Conservation (phyloP, 495 filamentous ascomycete species). For the Penicillium herquei region DNA sequence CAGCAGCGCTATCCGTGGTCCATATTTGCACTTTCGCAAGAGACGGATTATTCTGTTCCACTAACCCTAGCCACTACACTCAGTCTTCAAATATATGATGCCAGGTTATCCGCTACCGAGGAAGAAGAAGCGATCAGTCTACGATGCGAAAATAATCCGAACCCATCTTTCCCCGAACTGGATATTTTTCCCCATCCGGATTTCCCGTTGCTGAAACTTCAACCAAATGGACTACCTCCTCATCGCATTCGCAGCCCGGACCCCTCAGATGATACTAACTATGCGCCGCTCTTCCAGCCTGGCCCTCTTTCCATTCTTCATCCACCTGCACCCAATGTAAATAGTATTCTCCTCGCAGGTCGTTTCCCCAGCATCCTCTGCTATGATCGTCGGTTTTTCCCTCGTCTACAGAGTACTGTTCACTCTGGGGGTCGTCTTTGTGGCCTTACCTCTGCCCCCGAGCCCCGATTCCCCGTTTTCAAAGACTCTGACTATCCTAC, state of each 20-base stretch:
- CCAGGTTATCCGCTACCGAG: slow-evolving; percentile 49
- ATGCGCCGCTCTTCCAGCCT: slow-evolving; percentile 76
- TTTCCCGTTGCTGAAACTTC: slow-evolving; percentile 39
- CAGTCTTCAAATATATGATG: slow-evolving; percentile 82
- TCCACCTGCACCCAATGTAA: slow-evolving; percentile 54
- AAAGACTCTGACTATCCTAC: slow-evolving; percentile 50
- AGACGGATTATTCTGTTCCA: slow-evolving; percentile 64
- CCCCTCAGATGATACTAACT: slow-evolving; percentile 45
- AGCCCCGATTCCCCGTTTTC: slow-evolving; percentile 51
- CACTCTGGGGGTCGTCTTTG: slow-evolving; percentile 82
- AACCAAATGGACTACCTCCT: slow-evolving; percentile 38
- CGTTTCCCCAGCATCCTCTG: slow-evolving; percentile 87
- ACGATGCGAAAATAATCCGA: slow-evolving; percentile 37
- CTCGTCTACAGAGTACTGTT: slow-evolving; percentile 71
- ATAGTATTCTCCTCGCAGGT: slow-evolving; percentile 63
- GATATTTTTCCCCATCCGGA: slow-evolving; percentile 38
- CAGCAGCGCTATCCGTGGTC: slow-evolving; percentile 76
- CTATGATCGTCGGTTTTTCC: slow-evolving; percentile 87
- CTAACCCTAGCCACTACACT: slow-evolving; percentile 83
- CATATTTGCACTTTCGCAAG: slow-evolving; percentile 79
- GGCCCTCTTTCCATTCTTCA: slow-evolving; percentile 82
- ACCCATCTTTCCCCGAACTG: slow-evolving; percentile 27
- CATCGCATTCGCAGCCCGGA: slow-evolving; percentile 44
- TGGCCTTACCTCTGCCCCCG: slow-evolving; percentile 70
- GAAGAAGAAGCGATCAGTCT: slow-evolving; percentile 43